phyloP scores from a whole-genome alignment of 1,284 basidiomycete genomes.

The Pyrrhoderma lamaoense region DNA sequence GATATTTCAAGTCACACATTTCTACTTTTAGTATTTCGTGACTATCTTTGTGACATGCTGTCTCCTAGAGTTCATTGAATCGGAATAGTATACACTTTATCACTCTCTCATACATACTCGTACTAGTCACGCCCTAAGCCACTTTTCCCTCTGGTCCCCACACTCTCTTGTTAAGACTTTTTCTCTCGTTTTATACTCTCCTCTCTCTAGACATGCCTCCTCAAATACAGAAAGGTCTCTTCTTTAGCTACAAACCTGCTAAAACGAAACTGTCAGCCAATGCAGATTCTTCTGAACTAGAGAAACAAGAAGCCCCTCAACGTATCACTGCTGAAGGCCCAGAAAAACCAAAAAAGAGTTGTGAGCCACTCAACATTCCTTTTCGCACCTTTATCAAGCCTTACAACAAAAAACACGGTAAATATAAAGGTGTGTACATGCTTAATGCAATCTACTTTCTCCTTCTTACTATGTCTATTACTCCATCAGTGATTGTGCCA shows the following conservation, averaged over 20 bases:
- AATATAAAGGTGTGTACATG: conserved; percentile 7
- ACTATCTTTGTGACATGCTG: too few species aligned
- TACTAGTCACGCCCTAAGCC: too few species aligned
- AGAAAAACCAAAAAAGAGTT: conserved; percentile 6
- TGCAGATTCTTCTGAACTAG: neutral
- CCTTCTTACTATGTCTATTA: neutral
- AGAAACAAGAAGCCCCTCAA: conserved; percentile 1
- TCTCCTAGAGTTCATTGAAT: too few species aligned
- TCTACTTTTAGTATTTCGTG: too few species aligned
- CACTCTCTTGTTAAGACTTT: too few species aligned
- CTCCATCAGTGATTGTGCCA: conserved; percentile 4
- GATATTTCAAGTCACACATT: too few species aligned
- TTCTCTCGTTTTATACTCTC: too few species aligned
- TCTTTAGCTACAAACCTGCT: conserved; percentile 1
- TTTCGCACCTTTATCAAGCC: conserved; percentile 3
- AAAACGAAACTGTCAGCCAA: neutral
- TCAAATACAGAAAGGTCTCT: neutral
- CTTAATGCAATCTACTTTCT: neutral
- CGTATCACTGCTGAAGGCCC: conserved; percentile 5
- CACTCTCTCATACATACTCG: too few species aligned
- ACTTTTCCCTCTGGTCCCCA: too few species aligned
- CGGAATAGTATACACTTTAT: too few species aligned
- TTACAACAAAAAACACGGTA: conserved; percentile 1
- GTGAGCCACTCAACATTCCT: conserved; percentile 4
- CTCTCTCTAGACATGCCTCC: neutral